These are phyloP conservation scores for Gentiana dahurica DNA, from an alignment of 257 asterid species.

Conservation along the genomic window DNA sequence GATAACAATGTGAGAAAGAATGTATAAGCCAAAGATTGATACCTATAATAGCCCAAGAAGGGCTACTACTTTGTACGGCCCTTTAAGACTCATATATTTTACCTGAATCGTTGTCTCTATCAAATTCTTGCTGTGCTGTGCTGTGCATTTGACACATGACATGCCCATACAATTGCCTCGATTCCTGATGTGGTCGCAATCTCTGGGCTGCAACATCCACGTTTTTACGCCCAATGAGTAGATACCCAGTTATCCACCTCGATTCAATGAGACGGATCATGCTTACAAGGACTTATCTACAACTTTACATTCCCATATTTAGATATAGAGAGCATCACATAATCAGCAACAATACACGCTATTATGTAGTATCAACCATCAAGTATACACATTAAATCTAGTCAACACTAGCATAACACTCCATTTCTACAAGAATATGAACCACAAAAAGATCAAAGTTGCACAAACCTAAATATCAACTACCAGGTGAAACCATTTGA, in stretches of 20 bases:
- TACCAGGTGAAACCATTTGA: too few relatives aligned
- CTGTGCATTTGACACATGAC: conserved; percentile 72
- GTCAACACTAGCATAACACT: too few relatives aligned
- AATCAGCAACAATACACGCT: not conserved
- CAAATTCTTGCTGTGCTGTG: conserved; percentile 58
- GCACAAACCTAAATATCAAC: too few relatives aligned
- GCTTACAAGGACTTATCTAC: too few relatives aligned
- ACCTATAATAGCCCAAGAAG: conserved; percentile 93
- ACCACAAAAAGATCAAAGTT: too few relatives aligned
- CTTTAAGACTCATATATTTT: not conserved
- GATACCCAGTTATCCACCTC: not conserved
- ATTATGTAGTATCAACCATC: too few relatives aligned
- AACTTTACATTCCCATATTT: too few relatives aligned
- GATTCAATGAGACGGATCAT: too few relatives aligned
- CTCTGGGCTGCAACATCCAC: conserved; percentile 74
- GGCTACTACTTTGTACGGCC: conserved; percentile 15
- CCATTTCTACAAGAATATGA: too few relatives aligned
- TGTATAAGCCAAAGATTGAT: not conserved
- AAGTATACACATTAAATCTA: too few relatives aligned
- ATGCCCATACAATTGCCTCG: conserved; percentile 58
- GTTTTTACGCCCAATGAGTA: conserved; percentile 47
- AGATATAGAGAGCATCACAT: too few relatives aligned
- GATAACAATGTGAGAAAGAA: not conserved
- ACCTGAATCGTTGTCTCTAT: conserved; percentile 68
- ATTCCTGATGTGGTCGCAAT: conserved; percentile 45